A percentile compares a stretch with the other conserved stretches of the same genome.
These are phyloP conservation scores for Ganoderma lingzhi DNA, from an alignment of 1,284 basidiomycete genomes.

Conservation along the genomic window DNA sequence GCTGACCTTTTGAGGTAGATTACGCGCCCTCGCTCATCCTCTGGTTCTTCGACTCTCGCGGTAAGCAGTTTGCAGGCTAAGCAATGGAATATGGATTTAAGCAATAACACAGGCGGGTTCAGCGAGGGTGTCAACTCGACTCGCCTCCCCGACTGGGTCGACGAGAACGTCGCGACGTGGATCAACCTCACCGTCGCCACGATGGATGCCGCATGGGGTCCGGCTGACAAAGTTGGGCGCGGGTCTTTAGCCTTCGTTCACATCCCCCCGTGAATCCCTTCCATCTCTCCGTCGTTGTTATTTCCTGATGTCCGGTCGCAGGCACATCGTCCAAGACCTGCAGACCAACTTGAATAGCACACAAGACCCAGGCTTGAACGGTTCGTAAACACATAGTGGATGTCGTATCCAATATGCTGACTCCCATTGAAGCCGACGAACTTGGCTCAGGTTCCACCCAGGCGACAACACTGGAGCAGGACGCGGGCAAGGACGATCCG, in stretches of 20 bases:
- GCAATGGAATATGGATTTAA: neutral
- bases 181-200: conserved; percentile 56
- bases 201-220: conserved; percentile 69
- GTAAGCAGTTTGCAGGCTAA: conserved; percentile 39
- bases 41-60: conserved; percentile 80
- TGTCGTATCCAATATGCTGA: neutral
- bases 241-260: conserved; percentile 74
- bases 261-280: conserved; percentile 54
- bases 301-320: conserved; percentile 34
- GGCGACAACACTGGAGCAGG: conserved; percentile 45
- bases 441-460: conserved; percentile 69
- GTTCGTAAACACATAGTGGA: conserved; percentile 43
- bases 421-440: conserved; percentile 52
- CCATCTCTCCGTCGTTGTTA: too few species aligned
- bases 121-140: conserved; percentile 51
- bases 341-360: conserved; percentile 57
- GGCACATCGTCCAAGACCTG: conserved; percentile 59
- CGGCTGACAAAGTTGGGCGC: conserved; percentile 47
- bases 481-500: conserved; percentile 54
- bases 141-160: conserved; percentile 71
- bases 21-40: conserved; percentile 58
- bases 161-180: conserved; percentile 66
- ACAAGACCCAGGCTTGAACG: conserved; percentile 68
- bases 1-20: conserved; percentile 44
- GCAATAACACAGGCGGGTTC: conserved; percentile 52